These are phyloP conservation scores for Oryza australiensis DNA, from an alignment of 176 grass and related monocot genomes.

Conservation along the genomic window DNA sequence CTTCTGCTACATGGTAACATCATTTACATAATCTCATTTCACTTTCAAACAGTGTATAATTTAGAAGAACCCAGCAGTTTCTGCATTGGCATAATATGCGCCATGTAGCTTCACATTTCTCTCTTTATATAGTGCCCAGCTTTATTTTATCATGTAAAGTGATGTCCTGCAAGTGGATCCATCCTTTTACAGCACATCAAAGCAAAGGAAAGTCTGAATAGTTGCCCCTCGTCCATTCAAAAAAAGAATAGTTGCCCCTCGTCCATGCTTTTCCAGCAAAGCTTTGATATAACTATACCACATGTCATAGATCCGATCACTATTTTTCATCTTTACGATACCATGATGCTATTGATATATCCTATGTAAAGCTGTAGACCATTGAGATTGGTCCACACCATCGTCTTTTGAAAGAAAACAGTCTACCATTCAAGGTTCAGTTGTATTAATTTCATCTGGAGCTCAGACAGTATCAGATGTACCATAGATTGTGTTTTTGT, in stretches of 20 bases:
- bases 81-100: conserved; percentile 16
- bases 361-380: background rate
- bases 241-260: conserved; percentile 34
- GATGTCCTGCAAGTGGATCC: conserved; percentile 24
- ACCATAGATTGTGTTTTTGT: background rate
- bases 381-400: background rate
- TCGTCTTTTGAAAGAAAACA: background rate
- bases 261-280: conserved; percentile 47
- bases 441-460: conserved; percentile 1
- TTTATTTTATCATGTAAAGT: conserved; percentile 42
- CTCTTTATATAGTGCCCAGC: conserved; percentile 35
- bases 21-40: background rate
- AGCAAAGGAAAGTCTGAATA: conserved; percentile 34
- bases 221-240: conserved; percentile 40
- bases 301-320: conserved; percentile 16
- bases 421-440: background rate
- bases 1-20: background rate
- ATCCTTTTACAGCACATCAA: conserved; percentile 44
- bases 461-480: background rate
- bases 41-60: background rate
- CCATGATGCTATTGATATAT: background rate
- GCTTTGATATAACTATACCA: conserved; percentile 25
- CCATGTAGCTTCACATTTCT: conserved; percentile 23
- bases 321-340: conserved; percentile 28
- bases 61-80: background rate